These are phyloP conservation scores for Heterobasidion parviporum DNA, from an alignment of 1,284 basidiomycete species.

Conservation along the genomic window DNA sequence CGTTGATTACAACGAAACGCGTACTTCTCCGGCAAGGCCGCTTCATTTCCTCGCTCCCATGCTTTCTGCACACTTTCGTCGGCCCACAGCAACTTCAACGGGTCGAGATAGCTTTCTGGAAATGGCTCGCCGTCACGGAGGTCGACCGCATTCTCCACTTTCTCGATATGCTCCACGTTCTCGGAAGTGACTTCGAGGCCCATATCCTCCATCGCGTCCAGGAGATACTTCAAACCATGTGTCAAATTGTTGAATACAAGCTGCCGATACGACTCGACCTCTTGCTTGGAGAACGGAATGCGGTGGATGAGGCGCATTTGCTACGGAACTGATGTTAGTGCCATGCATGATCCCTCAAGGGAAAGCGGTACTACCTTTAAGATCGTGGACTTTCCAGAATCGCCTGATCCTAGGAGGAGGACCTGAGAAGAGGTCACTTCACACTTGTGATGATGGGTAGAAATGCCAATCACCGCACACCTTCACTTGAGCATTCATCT, in stretches of 20 bases:
- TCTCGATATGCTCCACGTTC: slow-evolving; percentile 45
- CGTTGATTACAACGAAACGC: slow-evolving; percentile 15
- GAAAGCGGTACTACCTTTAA: slow-evolving; percentile 63
- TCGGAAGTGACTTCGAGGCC: slow-evolving; percentile 61
- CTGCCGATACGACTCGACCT: slow-evolving; percentile 78
- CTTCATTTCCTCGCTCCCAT: slow-evolving; percentile 75
- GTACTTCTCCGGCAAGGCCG: slow-evolving; percentile 84
- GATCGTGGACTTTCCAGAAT: slow-evolving; percentile 89
- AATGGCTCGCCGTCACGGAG: slow-evolving; percentile 77
- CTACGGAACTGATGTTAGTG: slow-evolving; percentile 23
- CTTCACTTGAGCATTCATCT: slow-evolving; percentile 73
- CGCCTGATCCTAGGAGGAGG: slow-evolving; percentile 88
- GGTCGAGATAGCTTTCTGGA: slow-evolving; percentile 53
- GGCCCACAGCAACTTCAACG: slow-evolving; percentile 70
- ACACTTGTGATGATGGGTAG: neutral
- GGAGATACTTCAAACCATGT: slow-evolving; percentile 72
- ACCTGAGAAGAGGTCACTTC: slow-evolving; percentile 36
- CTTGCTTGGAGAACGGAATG: slow-evolving; percentile 66
- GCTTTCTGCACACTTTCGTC: slow-evolving; percentile 73
- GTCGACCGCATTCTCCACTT: slow-evolving; percentile 64
- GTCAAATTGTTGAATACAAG: slow-evolving; percentile 90
- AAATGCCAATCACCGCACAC: slow-evolving; percentile 23
- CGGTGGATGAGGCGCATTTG: slow-evolving; percentile 88
- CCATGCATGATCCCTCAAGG: neutral
- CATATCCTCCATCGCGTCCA: slow-evolving; percentile 89